Evolutionary conservation across 306 rosid genomes (phyloP).

Genomic region (Sindora glabra): DNA sequence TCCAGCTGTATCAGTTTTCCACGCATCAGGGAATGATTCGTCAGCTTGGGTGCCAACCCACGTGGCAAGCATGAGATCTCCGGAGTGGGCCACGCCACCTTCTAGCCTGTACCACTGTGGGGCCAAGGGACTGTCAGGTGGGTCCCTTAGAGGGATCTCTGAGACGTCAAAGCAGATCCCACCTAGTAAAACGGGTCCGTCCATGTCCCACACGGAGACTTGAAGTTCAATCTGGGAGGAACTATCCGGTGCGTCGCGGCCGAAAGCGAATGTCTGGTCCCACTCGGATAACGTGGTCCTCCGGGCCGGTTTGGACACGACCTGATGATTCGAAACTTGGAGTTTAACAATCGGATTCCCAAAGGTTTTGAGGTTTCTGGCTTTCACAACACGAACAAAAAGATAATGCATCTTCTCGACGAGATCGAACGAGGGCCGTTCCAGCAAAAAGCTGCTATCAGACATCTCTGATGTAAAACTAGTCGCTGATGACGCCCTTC

Average conservation of each 20-base stretch:
- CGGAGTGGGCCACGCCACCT: constrained; percentile 47
- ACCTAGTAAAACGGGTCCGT: constrained; percentile 39
- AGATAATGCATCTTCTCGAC: constrained; percentile 92
- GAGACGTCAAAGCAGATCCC: constrained; percentile 69
- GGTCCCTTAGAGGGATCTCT: constrained; percentile 75
- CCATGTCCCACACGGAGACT: constrained; percentile 63
- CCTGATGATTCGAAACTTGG: constrained; percentile 34
- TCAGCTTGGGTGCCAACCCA: constrained; percentile 94
- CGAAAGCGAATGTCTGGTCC: constrained; percentile 88
- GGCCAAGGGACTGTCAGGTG: constrained; percentile 79
- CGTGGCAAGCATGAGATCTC: constrained; percentile 86
- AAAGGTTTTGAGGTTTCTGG: constrained; percentile 47
- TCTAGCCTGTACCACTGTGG: constrained; percentile 90
- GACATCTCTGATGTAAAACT: constrained; percentile 32
- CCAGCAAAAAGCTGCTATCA: constrained; percentile 34
- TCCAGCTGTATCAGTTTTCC: constrained; percentile 51
- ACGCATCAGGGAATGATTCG: constrained; percentile 69
- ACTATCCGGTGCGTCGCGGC: constrained; percentile 53
- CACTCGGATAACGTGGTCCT: constrained; percentile 59
- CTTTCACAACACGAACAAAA: constrained; percentile 68
- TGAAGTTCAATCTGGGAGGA: constrained; percentile 59
- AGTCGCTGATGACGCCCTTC: constrained; percentile 15
- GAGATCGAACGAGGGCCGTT: constrained; percentile 65
- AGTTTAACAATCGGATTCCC: constrained; percentile 49
- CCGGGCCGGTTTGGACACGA: constrained; percentile 47